Evolutionary conservation across 768 basidiomycete genomes (phyloP), one percentile per base, ranked within the genome.

Genomic region (Panellus pusillus): DNA sequence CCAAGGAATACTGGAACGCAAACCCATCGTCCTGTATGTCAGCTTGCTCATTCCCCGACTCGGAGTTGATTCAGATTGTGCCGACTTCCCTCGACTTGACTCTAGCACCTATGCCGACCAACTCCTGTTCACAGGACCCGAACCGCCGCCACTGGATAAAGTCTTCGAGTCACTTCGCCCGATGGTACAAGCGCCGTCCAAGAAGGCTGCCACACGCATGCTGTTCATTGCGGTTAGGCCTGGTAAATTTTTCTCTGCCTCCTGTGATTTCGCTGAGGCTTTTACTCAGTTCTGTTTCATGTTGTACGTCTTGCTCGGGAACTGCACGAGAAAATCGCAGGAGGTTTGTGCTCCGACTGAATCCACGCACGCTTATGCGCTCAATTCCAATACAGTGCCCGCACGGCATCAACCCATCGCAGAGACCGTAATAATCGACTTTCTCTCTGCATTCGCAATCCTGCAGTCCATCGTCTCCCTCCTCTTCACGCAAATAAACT

Each of bases 51-150:
- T 35, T 14, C 32, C n/a, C n/a, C n/a, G n/a, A n/a, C n/a, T n/a
- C n/a, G n/a, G n/a, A n/a, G n/a, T n/a, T n/a, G n/a, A n/a, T n/a
- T n/a, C n/a, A n/a, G n/a, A n/a, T n/a, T n/a, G n/a, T n/a, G n/a
- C n/a, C n/a, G n/a, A n/a, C n/a, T n/a, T n/a, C n/a, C n/a, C n/a
- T n/a, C n/a, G n/a, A n/a, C n/a, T n/a, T n/a, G n/a, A n/a, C n/a
- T n/a, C n/a, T 20, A 52, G 52, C 13, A 24, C 48, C 5, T 19
- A 39, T 39, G 31, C 41, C n/a, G 58, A 59, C 37, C 58, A 59
- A 18, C 47, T 59, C 12, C 44, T 55, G 20, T 18, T 55, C 7
- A 15, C 19, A n/a, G 46, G 50, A 4, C 15, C 14, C 9, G 49
- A 54, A 19, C 49, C 53, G 1, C 49, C 40, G 4, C 8, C 53